Conservation (phyloP, 306 rosid genomes). For the Vigna mungo region DNA sequence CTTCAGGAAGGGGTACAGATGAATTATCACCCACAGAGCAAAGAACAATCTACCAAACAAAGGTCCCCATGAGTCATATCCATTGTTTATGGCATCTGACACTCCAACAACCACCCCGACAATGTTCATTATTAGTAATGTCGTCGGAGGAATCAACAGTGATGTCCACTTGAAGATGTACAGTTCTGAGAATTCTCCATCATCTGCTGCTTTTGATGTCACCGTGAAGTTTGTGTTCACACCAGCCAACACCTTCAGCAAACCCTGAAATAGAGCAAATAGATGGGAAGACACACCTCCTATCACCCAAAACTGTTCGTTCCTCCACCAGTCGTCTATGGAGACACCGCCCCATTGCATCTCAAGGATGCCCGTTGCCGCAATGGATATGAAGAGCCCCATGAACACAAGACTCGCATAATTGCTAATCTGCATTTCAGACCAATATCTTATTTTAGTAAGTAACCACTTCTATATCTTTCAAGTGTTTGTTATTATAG, state of each 20-base stretch:
- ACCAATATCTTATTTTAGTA: conserved; percentile 29
- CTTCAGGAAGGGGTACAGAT: conserved; percentile 96
- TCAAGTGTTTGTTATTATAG: background rate
- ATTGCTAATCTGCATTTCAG: conserved; percentile 82
- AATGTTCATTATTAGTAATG: conserved; percentile 77
- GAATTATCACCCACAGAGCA: conserved; percentile 92
- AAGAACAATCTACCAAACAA: conserved; percentile 94
- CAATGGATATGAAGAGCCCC: conserved; percentile 90
- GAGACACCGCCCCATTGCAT: conserved; percentile 98
- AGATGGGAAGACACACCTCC: conserved; percentile 97
- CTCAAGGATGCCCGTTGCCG: conserved; percentile 91
- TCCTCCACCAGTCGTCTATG: conserved; percentile 98
- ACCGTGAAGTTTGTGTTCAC: conserved; percentile 93
- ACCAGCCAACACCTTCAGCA: conserved; percentile 94
- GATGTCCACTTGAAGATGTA: conserved; percentile 97
- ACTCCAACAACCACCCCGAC: conserved; percentile 88
- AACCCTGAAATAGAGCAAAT: conserved; percentile 89
- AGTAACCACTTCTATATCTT: background rate
- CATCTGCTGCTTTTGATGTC: conserved; percentile 94
- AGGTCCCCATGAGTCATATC: conserved; percentile 97
- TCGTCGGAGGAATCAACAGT: conserved; percentile 80
- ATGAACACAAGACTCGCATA: conserved; percentile 92
- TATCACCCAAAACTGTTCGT: conserved; percentile 98
- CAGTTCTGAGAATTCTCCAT: conserved; percentile 93
- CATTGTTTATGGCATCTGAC: conserved; percentile 93